Conservation (phyloP, 2,329 filamentous ascomycete species). For the Apiospora phragmitis region DNA sequence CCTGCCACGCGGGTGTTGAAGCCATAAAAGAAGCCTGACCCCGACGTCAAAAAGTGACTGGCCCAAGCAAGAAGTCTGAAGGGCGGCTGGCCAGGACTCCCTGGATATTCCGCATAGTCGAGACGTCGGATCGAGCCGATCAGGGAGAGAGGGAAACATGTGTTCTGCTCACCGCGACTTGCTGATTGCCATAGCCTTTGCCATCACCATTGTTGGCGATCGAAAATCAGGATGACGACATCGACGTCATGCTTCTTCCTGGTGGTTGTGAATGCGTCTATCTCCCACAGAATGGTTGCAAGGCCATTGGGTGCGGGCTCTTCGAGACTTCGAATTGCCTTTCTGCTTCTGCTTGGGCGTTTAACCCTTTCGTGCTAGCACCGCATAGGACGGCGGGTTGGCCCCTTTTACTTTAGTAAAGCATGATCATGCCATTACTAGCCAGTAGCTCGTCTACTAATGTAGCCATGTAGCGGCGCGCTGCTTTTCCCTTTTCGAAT, state of each 20-base stretch:
- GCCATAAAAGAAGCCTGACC: neutral
- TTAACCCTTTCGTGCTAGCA: neutral
- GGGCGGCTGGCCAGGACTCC: neutral
- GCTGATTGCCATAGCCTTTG: neutral
- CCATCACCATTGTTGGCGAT: neutral
- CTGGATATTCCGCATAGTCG: neutral
- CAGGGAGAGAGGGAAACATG: neutral
- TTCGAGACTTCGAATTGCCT: neutral
- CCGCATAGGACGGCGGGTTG: neutral
- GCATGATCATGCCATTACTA: neutral
- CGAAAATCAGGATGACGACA: neutral
- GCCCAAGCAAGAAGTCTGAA: neutral
- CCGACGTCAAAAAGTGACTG: neutral
- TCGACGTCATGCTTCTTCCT: neutral
- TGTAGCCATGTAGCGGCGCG: neutral
- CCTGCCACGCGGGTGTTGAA: neutral
- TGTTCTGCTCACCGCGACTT: neutral
- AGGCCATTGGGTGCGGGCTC: neutral
- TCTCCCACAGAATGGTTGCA: neutral
- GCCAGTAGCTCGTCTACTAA: neutral
- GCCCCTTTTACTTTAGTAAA: neutral
- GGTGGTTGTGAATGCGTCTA: neutral
- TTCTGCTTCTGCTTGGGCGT: neutral
- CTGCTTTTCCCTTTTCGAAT: neutral
- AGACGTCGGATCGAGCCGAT: slow-evolving; percentile 8